Evolutionary conservation across 805 yeast genomes (phyloP).

Genomic region (Hanseniaspora meyeri): DNA sequence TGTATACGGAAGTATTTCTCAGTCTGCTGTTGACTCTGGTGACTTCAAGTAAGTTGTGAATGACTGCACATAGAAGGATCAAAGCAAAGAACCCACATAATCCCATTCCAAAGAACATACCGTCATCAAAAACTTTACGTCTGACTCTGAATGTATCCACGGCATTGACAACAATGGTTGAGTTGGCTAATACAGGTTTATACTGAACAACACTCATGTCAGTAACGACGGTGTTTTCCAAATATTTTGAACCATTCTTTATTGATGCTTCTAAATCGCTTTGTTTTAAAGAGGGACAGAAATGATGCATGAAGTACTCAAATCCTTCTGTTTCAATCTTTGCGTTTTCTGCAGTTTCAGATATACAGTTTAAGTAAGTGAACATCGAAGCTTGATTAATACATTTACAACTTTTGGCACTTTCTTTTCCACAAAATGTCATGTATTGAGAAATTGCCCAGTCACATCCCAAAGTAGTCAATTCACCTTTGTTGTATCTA

Average conservation of each 20-base stretch:
- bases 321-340: neutral
- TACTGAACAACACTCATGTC: neutral
- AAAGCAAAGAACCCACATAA: constrained; percentile 13
- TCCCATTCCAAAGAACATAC: constrained; percentile 14
- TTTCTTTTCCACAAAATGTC: neutral
- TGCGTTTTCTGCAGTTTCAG: neutral
- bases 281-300: neutral
- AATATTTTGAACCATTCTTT: constrained; percentile 5
- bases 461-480: constrained; percentile 4
- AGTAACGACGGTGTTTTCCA: neutral
- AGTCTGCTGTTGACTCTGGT: constrained; percentile 1
- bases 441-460: constrained; percentile 12
- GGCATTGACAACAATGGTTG: constrained; percentile 9
- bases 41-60: neutral
- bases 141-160: constrained; percentile 13
- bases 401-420: neutral
- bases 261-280: neutral
- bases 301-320: neutral
- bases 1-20: neutral
- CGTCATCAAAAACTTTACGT: constrained; percentile 11
- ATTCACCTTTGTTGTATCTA: neutral
- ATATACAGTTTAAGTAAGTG: constrained; percentile 7
- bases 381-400: constrained; percentile 5
- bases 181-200: constrained; percentile 6
- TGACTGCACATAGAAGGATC: neutral